Percentiles rank a stretch among this genome's conserved stretches.
Conservation (phyloP, 176 grass and related monocot genomes). For the Alopecurus myosuroides region DNA sequence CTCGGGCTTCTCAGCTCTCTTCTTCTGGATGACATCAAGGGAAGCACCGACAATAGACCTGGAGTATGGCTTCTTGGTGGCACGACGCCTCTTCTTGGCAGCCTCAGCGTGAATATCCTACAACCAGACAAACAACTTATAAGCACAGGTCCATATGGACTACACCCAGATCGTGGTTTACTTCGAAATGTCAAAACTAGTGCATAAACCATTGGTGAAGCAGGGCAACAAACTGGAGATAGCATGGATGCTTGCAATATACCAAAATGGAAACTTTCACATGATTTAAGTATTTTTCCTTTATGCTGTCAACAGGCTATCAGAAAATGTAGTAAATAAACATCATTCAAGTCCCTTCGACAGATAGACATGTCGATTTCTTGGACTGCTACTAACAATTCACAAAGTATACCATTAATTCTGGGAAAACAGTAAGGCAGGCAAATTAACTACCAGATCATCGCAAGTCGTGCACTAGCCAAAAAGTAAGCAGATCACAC, state of each 20-base stretch:
- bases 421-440: neutral
- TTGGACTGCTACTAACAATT: neutral
- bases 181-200: neutral
- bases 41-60: slow-evolving; percentile 34
- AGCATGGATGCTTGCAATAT: neutral
- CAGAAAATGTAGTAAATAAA: neutral
- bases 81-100: slow-evolving; percentile 31
- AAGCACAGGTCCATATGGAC: neutral
- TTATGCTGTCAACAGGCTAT: neutral
- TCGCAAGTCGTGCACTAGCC: neutral
- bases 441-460: neutral
- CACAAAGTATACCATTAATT: neutral
- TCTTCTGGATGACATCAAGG: slow-evolving; percentile 40
- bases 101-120: slow-evolving; percentile 35
- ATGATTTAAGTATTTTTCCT: neutral
- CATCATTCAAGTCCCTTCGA: neutral
- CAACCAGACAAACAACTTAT: neutral
- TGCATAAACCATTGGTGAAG: neutral
- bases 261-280: neutral
- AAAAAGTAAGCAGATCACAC: neutral
- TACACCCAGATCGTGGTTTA: neutral
- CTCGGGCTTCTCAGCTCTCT: slow-evolving; percentile 37
- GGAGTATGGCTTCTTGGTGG: slow-evolving; percentile 31
- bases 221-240: neutral
- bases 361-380: neutral